Conservation (phyloP, 768 basidiomycete species). For the Lepiota venenata region DNA sequence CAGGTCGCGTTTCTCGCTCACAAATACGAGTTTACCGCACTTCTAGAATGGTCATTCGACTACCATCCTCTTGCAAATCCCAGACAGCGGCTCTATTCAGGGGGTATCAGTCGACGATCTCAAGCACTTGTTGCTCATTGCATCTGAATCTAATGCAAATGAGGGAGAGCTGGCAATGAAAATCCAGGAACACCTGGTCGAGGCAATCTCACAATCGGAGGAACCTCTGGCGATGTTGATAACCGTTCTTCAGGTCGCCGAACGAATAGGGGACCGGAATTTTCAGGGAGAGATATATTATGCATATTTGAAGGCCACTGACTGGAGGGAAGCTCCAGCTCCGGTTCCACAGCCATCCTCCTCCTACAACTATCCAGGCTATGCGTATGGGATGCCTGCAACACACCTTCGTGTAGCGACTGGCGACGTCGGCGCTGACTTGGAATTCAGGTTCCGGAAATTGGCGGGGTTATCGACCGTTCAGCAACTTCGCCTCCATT, state of each 20-base stretch:
- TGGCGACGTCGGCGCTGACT: no score
- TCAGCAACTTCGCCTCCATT: no score
- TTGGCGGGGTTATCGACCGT: no score
- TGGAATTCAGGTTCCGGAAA: no score
- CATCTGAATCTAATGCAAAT: background rate
- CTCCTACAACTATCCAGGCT: no score
- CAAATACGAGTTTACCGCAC: constrained; percentile 1
- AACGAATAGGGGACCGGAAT: background rate
- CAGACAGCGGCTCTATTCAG: background rate
- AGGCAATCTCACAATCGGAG: background rate
- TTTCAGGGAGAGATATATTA: constrained; percentile 2
- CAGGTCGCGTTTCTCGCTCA: background rate
- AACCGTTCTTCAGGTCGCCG: background rate
- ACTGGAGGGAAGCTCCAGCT: no score
- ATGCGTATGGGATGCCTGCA: no score
- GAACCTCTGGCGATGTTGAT: background rate
- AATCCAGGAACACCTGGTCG: background rate
- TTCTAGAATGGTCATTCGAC: background rate
- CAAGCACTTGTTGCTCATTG: background rate
- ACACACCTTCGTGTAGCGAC: no score
- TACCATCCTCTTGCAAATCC: background rate
- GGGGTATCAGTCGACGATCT: background rate
- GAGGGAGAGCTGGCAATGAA: background rate
- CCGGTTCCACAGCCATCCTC: no score
- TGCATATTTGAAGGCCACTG: background rate